phyloP scores from a whole-genome alignment of 495 filamentous ascomycete genomes.

The Cetradonia linearis region DNA sequence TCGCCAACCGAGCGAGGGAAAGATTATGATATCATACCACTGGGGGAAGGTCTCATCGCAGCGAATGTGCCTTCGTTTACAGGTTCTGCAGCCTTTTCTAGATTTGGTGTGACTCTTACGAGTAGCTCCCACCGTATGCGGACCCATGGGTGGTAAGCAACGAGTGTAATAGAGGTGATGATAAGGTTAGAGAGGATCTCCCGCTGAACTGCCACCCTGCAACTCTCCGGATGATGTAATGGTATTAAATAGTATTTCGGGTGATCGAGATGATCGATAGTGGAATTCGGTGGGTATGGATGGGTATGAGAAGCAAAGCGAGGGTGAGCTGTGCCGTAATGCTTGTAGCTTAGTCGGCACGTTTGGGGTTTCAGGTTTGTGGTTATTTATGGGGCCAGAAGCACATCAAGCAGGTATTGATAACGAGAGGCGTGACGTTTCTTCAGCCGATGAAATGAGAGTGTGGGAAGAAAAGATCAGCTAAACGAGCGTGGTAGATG shows the following conservation, averaged over 20 bases:
- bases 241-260: not conserved
- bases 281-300: not conserved
- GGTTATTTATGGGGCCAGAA: slow-evolving; percentile 2
- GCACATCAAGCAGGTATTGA: not conserved
- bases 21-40: slow-evolving; percentile 52
- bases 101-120: slow-evolving; percentile 91
- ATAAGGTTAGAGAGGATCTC: slow-evolving; percentile 11
- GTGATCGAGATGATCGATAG: not conserved
- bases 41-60: slow-evolving; percentile 97
- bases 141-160: slow-evolving; percentile 17
- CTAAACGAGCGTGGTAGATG: slow-evolving; percentile 14
- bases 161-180: not conserved
- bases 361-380: slow-evolving; percentile 5
- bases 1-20: not conserved
- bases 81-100: slow-evolving; percentile 91
- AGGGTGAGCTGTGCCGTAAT: slow-evolving; percentile 3
- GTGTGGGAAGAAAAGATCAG: slow-evolving; percentile 6
- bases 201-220: slow-evolving; percentile 1
- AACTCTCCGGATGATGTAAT: slow-evolving; percentile 12
- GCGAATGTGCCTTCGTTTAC: slow-evolving; percentile 93
- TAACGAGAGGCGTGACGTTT: slow-evolving; percentile 10
- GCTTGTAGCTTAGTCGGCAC: slow-evolving; percentile 2
- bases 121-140: slow-evolving; percentile 34
- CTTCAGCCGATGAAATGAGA: slow-evolving; percentile 9
- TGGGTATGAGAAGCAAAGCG: not conserved